Conservation (phyloP, 2,329 filamentous ascomycete genomes). For the Xylaria sp. region DNA sequence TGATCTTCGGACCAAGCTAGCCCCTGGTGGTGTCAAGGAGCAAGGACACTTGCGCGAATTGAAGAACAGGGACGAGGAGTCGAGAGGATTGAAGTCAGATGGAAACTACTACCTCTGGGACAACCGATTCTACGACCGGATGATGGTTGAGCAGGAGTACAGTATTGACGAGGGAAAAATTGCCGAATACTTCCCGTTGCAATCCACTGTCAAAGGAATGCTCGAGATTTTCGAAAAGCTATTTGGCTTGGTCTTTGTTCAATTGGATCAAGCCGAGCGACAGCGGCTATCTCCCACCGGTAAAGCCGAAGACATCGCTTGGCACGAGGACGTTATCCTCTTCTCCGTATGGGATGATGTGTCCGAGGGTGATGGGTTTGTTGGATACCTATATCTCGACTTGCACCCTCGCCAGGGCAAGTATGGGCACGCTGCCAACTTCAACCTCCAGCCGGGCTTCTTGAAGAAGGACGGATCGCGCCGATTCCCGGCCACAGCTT, state of each 20-base stretch:
- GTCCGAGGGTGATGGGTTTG: slow-evolving; percentile 63
- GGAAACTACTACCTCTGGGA: slow-evolving; percentile 80
- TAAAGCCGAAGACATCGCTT: slow-evolving; percentile 66
- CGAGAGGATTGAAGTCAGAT: slow-evolving; percentile 54
- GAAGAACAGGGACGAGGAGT: slow-evolving; percentile 64
- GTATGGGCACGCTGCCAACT: slow-evolving; percentile 81
- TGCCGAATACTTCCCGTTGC: slow-evolving; percentile 77
- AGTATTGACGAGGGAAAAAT: slow-evolving; percentile 74
- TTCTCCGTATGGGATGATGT: slow-evolving; percentile 80
- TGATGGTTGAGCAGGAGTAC: slow-evolving; percentile 77
- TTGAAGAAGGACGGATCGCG: slow-evolving; percentile 61
- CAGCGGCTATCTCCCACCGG: slow-evolving; percentile 59
- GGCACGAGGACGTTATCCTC: slow-evolving; percentile 78
- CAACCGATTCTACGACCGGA: slow-evolving; percentile 69
- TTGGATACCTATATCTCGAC: slow-evolving; percentile 79
- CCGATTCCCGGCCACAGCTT: slow-evolving; percentile 69
- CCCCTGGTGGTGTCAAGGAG: slow-evolving; percentile 66
- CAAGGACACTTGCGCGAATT: slow-evolving; percentile 63
- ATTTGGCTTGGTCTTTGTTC: slow-evolving; percentile 73
- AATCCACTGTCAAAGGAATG: slow-evolving; percentile 70
- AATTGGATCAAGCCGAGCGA: slow-evolving; percentile 62
- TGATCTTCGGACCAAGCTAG: slow-evolving; percentile 62
- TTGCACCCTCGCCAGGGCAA: slow-evolving; percentile 75
- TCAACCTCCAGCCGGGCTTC: slow-evolving; percentile 71
- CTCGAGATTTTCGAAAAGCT: slow-evolving; percentile 77